These are phyloP conservation scores for Eucalyptus coolabah DNA, from an alignment of 345 rosid species.

Conservation along the genomic window DNA sequence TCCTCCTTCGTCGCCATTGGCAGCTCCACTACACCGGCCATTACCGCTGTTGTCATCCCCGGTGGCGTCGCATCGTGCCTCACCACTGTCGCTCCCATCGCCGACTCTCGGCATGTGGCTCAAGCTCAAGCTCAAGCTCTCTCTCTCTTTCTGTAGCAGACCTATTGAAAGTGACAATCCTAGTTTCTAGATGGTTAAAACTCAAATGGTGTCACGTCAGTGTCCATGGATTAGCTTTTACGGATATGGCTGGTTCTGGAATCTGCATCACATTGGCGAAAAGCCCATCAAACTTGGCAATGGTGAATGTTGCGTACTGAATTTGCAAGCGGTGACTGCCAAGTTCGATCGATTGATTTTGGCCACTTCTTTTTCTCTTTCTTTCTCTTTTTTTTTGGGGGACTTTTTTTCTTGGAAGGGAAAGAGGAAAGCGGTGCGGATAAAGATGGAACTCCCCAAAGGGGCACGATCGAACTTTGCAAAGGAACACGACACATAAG, in stretches of 20 bases:
- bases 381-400: not conserved
- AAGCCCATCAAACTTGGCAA: not conserved
- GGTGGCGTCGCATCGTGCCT: not conserved
- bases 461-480: not conserved
- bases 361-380: not conserved
- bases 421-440: not conserved
- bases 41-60: not conserved
- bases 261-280: not conserved
- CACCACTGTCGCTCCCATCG: not conserved
- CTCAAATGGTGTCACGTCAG: not conserved
- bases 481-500: not conserved
- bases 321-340: not conserved
- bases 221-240: not conserved
- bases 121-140: not conserved
- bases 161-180: no score
- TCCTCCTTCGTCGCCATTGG: not conserved
- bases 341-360: not conserved
- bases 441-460: not conserved
- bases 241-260: not conserved
- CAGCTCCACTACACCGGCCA: not conserved
- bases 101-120: not conserved
- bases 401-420: not conserved
- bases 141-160: not conserved
- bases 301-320: not conserved
- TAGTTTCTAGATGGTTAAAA: no score